phyloP scores from a whole-genome alignment of 371 early-diverging fungal species.

The Haplosporangium sp. region DNA sequence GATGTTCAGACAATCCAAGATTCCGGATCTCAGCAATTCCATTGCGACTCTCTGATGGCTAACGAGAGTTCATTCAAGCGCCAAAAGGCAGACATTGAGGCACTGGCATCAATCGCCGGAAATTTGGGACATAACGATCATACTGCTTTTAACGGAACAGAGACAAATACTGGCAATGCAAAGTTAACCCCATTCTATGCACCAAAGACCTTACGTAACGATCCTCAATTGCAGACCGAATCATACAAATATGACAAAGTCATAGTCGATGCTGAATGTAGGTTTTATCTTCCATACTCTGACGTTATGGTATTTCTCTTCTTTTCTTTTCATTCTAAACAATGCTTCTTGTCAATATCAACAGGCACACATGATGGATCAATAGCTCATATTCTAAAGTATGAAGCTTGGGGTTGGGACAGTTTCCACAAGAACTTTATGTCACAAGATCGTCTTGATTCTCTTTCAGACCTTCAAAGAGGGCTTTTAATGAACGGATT shows the following conservation, averaged over 20 bases:
- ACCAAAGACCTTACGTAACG: slow-evolving; percentile 73
- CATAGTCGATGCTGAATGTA: slow-evolving; percentile 95
- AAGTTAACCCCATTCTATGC: slow-evolving; percentile 83
- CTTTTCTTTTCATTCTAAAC: not conserved
- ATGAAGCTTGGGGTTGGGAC: slow-evolving; percentile 82
- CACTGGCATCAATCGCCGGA: not conserved
- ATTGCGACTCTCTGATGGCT: slow-evolving; percentile 14
- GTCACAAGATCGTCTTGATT: slow-evolving; percentile 65
- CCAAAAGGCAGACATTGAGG: slow-evolving; percentile 12
- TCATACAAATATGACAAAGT: slow-evolving; percentile 84
- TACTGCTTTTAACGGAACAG: slow-evolving; percentile 19
- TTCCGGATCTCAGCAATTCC: slow-evolving; percentile 10
- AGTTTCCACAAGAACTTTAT: slow-evolving; percentile 76
- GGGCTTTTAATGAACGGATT: slow-evolving; percentile 79
- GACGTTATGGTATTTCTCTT: not conserved
- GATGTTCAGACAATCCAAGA: not conserved
- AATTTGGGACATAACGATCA: not conserved
- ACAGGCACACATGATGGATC: slow-evolving; percentile 93
- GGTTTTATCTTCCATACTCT: slow-evolving; percentile 5
- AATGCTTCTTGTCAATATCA: not conserved
- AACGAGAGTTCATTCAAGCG: slow-evolving; percentile 27
- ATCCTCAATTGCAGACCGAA: slow-evolving; percentile 59
- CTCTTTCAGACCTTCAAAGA: slow-evolving; percentile 60
- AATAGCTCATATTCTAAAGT: slow-evolving; percentile 85
- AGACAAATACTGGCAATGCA: slow-evolving; percentile 12